Evolutionary conservation across 2,329 filamentous ascomycete species (phyloP).

Genomic region (Aspergillus sergii): DNA sequence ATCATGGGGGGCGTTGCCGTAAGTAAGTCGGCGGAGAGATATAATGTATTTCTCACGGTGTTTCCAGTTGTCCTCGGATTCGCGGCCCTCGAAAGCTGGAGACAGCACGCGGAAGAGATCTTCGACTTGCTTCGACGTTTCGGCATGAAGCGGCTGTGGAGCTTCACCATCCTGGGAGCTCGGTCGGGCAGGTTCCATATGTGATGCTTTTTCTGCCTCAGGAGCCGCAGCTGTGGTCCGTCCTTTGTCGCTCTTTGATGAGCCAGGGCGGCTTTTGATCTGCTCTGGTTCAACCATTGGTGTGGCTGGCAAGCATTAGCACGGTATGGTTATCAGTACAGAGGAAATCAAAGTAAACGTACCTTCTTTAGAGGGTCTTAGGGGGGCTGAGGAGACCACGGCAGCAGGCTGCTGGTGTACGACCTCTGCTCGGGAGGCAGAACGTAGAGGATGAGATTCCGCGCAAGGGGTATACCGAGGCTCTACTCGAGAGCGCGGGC

Average conservation of each 20-base stretch:
- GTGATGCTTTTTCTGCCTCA: slow-evolving; percentile 34
- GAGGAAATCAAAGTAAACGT: not conserved
- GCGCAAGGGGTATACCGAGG: slow-evolving; percentile 3
- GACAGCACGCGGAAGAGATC: slow-evolving; percentile 83
- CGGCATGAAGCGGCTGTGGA: slow-evolving; percentile 80
- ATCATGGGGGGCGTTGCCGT: slow-evolving; percentile 80
- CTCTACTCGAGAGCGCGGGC: slow-evolving; percentile 33
- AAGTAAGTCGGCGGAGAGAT: slow-evolving; percentile 75
- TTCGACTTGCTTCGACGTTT: slow-evolving; percentile 84
- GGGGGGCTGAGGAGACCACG: not conserved
- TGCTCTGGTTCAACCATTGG: slow-evolving; percentile 21
- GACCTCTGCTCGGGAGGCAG: not conserved
- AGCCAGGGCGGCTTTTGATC: slow-evolving; percentile 20
- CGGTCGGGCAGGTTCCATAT: slow-evolving; percentile 24
- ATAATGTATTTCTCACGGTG: slow-evolving; percentile 78
- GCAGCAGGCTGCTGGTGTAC: not conserved
- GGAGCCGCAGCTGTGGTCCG: slow-evolving; percentile 6
- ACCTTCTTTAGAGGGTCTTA: not conserved
- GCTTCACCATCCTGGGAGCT: slow-evolving; percentile 61
- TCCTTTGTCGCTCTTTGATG: slow-evolving; percentile 25
- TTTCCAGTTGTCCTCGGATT: slow-evolving; percentile 89
- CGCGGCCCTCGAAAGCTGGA: slow-evolving; percentile 79
- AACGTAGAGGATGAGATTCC: slow-evolving; percentile 21
- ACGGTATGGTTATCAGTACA: not conserved
- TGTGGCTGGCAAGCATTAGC: slow-evolving; percentile 17